Percentiles rank a stretch among this genome's conserved stretches.
Evolutionary conservation across 257 asterid genomes (phyloP).

Genomic region (Nyctanthes arbortristis): DNA sequence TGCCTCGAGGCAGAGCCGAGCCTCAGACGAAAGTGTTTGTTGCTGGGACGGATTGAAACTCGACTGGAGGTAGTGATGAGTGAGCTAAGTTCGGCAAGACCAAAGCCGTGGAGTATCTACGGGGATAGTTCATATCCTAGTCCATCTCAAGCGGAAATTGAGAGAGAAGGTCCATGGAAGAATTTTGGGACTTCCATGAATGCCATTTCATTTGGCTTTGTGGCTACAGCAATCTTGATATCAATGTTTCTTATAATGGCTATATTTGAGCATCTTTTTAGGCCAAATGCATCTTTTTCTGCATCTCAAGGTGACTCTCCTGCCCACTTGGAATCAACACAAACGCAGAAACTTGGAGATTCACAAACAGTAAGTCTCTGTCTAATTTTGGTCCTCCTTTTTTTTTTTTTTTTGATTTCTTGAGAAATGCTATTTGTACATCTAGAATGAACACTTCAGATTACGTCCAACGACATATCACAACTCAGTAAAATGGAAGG

Average conservation of each 20-base stretch:
- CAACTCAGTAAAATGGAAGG: no score
- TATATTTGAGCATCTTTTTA: conserved; percentile 63
- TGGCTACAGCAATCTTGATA: conserved; percentile 79
- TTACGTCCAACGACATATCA: no score
- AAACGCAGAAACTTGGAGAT: conserved; percentile 37
- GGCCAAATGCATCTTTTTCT: conserved; percentile 28
- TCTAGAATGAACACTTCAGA: no score
- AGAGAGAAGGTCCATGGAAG: conserved; percentile 53
- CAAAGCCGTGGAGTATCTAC: conserved; percentile 54
- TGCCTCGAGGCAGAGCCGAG: background rate
- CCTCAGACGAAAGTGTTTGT: background rate
- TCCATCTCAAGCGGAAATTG: conserved; percentile 45
- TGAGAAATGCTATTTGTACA: no score
- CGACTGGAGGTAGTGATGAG: conserved; percentile 36
- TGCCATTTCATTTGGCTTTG: conserved; percentile 82
- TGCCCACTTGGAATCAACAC: conserved; percentile 26
- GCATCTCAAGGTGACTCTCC: background rate
- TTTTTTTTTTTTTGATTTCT: no score
- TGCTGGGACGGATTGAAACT: background rate
- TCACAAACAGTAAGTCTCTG: conserved; percentile 38
- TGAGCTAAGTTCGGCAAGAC: conserved; percentile 44
- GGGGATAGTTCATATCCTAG: conserved; percentile 38
- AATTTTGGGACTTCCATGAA: conserved; percentile 74
- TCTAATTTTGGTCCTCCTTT: no score
- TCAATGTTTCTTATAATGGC: conserved; percentile 92